phyloP scores from a whole-genome alignment of 2,329 filamentous ascomycete genomes.

The Colletotrichum sp. region DNA sequence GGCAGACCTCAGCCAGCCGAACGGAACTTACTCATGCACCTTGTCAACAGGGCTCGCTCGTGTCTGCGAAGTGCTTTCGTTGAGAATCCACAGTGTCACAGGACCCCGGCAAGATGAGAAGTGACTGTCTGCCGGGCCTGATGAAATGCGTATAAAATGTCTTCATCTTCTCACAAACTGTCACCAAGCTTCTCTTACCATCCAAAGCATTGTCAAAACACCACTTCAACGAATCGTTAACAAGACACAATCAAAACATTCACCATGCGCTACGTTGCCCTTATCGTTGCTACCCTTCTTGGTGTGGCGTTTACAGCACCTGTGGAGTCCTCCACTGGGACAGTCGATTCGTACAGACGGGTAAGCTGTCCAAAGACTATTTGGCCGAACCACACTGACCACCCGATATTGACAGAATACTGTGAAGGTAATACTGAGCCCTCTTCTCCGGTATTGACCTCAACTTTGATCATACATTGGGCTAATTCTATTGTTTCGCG shows the following conservation, averaged over 20 bases:
- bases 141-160: not conserved
- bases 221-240: rapidly evolving
- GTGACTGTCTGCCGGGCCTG: not conserved
- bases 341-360: not conserved
- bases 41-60: not conserved
- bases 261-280: not conserved
- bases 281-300: not conserved
- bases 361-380: not conserved
- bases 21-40: not conserved
- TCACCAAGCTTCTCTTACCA: not conserved
- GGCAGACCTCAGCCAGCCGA: not conserved
- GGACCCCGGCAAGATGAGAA: rapidly evolving
- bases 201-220: not conserved
- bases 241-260: not conserved
- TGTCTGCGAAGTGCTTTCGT: not conserved
- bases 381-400: not conserved
- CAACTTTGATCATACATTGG: rapidly evolving
- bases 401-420: not conserved
- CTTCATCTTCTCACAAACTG: not conserved
- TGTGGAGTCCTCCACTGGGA: not conserved
- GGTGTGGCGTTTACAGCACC: not conserved
- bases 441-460: not conserved
- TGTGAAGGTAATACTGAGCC: not conserved
- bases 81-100: not conserved
- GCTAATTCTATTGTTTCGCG: rapidly evolving